Evolutionary conservation across 169 alveolate species (phyloP).

Genomic region (Plasmodium fragile): DNA sequence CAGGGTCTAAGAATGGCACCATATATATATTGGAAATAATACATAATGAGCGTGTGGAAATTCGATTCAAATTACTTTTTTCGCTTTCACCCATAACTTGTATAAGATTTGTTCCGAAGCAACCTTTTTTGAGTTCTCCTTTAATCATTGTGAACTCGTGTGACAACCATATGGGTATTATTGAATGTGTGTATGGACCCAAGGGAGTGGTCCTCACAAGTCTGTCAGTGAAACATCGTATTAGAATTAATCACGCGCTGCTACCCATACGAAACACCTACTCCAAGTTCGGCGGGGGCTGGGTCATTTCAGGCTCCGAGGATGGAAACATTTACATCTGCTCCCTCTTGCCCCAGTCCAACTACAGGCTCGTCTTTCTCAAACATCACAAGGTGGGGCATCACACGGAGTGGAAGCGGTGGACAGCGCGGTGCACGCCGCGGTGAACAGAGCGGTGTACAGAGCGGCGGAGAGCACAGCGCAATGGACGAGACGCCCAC

Average conservation of each 20-base stretch:
- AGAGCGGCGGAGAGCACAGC: too few species aligned
- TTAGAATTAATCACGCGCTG: slow-evolving; percentile 82
- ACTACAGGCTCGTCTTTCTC: slow-evolving; percentile 32
- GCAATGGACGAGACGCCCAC: background rate
- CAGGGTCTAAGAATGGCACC: slow-evolving; percentile 88
- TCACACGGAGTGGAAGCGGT: background rate
- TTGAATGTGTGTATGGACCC: slow-evolving; percentile 85
- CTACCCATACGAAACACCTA: slow-evolving; percentile 83
- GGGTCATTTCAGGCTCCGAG: slow-evolving; percentile 88
- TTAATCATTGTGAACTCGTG: slow-evolving; percentile 84
- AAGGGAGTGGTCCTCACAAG: slow-evolving; percentile 76
- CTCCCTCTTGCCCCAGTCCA: slow-evolving; percentile 77
- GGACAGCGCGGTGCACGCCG: too few species aligned
- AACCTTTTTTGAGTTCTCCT: slow-evolving; percentile 77
- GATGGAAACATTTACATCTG: slow-evolving; percentile 83
- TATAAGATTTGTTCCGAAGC: slow-evolving; percentile 82
- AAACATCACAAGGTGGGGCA: slow-evolving; percentile 78
- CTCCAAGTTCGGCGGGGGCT: slow-evolving; percentile 86
- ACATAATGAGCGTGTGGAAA: slow-evolving; percentile 76
- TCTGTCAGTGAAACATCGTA: slow-evolving; percentile 75
- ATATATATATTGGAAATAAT: slow-evolving; percentile 84
- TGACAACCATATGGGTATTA: slow-evolving; percentile 87
- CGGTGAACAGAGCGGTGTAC: too few species aligned
- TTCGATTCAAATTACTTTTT: slow-evolving; percentile 39
- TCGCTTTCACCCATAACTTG: slow-evolving; percentile 83